Base-by-base conservation (phyloP, 2,329 filamentous ascomycete genomes). In the Ilyonectria destructans region DNA sequence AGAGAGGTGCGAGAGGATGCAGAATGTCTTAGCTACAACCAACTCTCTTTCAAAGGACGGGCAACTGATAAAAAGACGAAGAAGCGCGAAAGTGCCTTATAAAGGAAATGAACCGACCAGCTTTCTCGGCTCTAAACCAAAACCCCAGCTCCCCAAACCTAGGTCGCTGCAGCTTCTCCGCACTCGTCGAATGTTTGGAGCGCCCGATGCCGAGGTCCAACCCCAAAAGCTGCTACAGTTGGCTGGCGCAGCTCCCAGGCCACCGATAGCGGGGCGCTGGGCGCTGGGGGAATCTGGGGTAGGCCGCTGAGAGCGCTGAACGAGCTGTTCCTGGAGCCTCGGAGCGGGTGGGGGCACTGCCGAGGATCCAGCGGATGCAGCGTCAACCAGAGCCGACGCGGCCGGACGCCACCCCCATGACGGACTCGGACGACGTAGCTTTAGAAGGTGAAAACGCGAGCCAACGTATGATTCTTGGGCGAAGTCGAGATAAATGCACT, bases 131-230 rank as follows among this genome's bases (percentile, higher is more conserved):
- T 55, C 17, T 54, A 49, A 46, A n/a, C 9, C 19, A 54, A 37
- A 17, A n/a, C 51, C 51, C 29, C 31, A 54, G 31, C 51, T 19
- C 12, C 17, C 51, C 29, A 54, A 54, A 54, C 51, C 51, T 19
- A 26, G 49, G n/a, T 43, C 15, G 37, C 31, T 21, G 49, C 68
- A 62, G 67, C 68, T 73, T 74, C 74, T 76, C 74, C 74, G 74
- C 74, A 76, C 73, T 65, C 58, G 49, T 75, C 74, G 69, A 72
- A 75, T 62, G 68, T 69, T 68, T 46, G 64, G 10, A 19, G 51
- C 33, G 13, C 60, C 61, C 19, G 66, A 62, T 70, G 75, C 75
- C 75, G 75, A 77, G 75, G 75, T 70, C 61, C 69, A 58, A 62
- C 19, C 26, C 26, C 26, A 5, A 40, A 29, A 26, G 35, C 55